These are phyloP conservation scores for Globisporangium apiculatum DNA, from an alignment of 352 stramenopile species.

Conservation along the genomic window DNA sequence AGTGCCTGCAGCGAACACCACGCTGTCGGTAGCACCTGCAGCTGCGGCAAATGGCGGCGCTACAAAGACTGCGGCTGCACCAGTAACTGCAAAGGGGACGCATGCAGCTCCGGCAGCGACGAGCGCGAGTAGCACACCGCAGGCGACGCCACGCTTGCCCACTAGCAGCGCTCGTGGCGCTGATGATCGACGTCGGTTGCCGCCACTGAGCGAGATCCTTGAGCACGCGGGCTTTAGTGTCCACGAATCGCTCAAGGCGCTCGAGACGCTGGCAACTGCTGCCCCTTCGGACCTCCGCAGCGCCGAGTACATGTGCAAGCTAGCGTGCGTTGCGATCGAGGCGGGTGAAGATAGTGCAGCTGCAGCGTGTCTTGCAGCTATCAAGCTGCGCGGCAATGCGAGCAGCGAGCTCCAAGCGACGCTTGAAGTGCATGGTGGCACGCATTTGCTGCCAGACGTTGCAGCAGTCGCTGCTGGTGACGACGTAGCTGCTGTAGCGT, in stretches of 20 bases:
- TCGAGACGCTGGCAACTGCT: conserved; percentile 15
- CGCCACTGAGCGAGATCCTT: conserved; percentile 30
- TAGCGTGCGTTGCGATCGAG: conserved; percentile 18
- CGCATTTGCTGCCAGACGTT: conserved; percentile 24
- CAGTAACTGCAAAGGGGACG: neutral
- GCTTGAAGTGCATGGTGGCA: conserved; percentile 22
- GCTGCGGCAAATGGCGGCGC: neutral
- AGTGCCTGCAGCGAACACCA: neutral
- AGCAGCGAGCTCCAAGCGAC: conserved; percentile 32
- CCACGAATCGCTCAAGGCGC: conserved; percentile 17
- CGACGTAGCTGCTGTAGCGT: neutral
- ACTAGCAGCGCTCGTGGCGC: too few relatives aligned
- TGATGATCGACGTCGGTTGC: conserved; percentile 5
- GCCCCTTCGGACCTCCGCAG: conserved; percentile 11
- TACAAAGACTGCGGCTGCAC: neutral
- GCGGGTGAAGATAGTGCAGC: conserved; percentile 10
- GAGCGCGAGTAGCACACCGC: conserved; percentile 1
- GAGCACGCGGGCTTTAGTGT: conserved; percentile 24
- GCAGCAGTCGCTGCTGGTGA: neutral
- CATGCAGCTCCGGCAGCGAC: neutral
- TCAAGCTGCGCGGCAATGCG: conserved; percentile 35
- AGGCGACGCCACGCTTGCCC: conserved; percentile 7
- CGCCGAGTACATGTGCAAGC: conserved; percentile 31
- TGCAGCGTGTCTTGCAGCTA: conserved; percentile 22
- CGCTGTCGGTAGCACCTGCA: neutral